These are phyloP conservation scores for Hyaloscypha finlandica DNA, from an alignment of 495 filamentous ascomycete species.

Conservation along the genomic window DNA sequence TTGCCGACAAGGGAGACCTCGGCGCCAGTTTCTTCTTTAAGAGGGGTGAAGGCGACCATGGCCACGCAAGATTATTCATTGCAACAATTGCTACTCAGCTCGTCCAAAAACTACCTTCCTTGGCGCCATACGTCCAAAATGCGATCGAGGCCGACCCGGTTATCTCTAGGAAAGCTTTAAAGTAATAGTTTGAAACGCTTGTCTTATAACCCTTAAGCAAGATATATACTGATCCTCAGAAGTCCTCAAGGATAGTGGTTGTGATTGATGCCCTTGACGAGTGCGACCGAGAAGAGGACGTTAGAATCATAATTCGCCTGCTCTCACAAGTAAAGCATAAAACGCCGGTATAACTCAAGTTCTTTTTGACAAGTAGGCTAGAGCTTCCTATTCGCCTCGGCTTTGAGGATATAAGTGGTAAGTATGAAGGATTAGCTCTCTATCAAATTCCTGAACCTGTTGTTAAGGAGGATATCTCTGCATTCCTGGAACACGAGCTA, in stretches of 20 bases:
- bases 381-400: conserved; percentile 10
- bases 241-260: conserved; percentile 15
- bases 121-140: conserved; percentile 15
- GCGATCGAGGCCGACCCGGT: conserved; percentile 17
- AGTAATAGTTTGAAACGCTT: conserved; percentile 26
- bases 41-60: too few relatives aligned
- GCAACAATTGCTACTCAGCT: conserved; percentile 21
- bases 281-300: too few relatives aligned
- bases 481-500: not conserved
- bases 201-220: conserved; percentile 20
- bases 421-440: not conserved
- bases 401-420: conserved; percentile 5
- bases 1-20: conserved; percentile 11
- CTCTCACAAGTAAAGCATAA: conserved; percentile 39
- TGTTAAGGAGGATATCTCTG: not conserved
- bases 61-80: conserved; percentile 16
- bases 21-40: too few relatives aligned
- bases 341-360: conserved; percentile 28
- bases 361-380: conserved; percentile 29
- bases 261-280: conserved; percentile 30
- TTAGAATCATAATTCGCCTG: conserved; percentile 9
- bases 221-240: not conserved
- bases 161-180: conserved; percentile 19
- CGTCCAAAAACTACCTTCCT: conserved; percentile 8
- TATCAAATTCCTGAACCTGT: not conserved